Evolutionary conservation across 257 asterid species (phyloP), one percentile per base, ranked within the genome.

Genomic region (Ophiorrhiza pumila): DNA sequence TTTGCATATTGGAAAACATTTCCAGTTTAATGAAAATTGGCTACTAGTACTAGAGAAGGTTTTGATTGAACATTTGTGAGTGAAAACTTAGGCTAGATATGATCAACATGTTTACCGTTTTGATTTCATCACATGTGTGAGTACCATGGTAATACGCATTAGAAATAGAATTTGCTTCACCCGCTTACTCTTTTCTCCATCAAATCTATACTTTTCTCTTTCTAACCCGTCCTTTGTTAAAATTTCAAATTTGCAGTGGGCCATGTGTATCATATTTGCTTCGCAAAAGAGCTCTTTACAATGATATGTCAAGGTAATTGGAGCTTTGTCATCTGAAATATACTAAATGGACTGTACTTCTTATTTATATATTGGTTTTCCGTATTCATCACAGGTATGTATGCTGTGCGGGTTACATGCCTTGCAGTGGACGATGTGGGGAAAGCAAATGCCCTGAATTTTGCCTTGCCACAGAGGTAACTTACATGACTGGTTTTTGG

Each of bases 381-480:
- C 58, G 58, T 65, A 32, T 77, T 61, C 60, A 78, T 60, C 70
- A 39, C 68, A 95, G 99, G 89, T 92, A 95, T 83, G 87, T 82
- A 49, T 95, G 99, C 75, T 95, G 99, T 80, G 99, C 98, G 73
- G 99, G 99, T 60, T 95, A 95, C 82, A 81, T 95, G 97, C 99
- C 99, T 70, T 95, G 99, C 90, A 95, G 99, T 83, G 99, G 99
- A 67, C 89, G 96, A 39, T 95, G 99, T 77, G 99, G 98, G 78
- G 99, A 95, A 85, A 95, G 97, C 78, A 84, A 86, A 35, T 95
- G 99, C 84, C 99, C 99, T 71, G 90, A 95, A 74, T 82, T 95
- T 60, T 95, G 98, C 82, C 97, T 95, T 74, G 99, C 99, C 1
- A 95, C 99, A 67, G 99, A 95, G 99, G 99, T 92, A 85, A 78